A percentile compares a stretch with the other conserved stretches of the same genome.
phyloP scores from a whole-genome alignment of 306 rosid species.

The Rosa rugosa region DNA sequence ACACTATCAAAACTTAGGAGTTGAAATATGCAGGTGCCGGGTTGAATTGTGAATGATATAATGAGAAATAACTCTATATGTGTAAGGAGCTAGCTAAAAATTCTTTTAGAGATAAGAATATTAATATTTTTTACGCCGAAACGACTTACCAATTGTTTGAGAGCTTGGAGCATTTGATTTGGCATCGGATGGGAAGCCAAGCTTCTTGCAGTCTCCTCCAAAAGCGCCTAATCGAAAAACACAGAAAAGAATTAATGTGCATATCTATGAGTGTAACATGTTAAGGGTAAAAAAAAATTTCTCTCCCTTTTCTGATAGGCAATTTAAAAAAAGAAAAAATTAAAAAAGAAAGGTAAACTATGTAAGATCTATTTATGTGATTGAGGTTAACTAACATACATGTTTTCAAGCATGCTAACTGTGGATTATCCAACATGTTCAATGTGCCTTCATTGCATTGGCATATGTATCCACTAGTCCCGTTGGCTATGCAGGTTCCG shows the following conservation, averaged over 20 bases:
- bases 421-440: conserved; percentile 22
- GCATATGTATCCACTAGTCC: conserved; percentile 28
- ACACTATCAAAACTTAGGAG: neutral
- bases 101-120: neutral
- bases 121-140: neutral
- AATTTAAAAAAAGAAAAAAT: no score
- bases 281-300: neutral
- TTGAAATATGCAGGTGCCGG: neutral
- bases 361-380: neutral
- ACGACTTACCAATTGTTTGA: conserved; percentile 18
- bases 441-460: conserved; percentile 33
- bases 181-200: conserved; percentile 9
- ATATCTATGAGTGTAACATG: neutral
- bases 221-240: conserved; percentile 39
- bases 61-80: neutral
- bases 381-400: conserved; percentile 31
- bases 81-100: neutral
- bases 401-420: conserved; percentile 30
- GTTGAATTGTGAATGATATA: neutral
- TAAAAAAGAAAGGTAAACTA: no score
- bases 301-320: no score
- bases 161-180: conserved; percentile 15
- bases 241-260: neutral
- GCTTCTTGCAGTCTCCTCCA: conserved; percentile 41
- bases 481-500: conserved; percentile 37